Conservation (phyloP, 2,329 filamentous ascomycete genomes). For the Penicillium sp. region DNA sequence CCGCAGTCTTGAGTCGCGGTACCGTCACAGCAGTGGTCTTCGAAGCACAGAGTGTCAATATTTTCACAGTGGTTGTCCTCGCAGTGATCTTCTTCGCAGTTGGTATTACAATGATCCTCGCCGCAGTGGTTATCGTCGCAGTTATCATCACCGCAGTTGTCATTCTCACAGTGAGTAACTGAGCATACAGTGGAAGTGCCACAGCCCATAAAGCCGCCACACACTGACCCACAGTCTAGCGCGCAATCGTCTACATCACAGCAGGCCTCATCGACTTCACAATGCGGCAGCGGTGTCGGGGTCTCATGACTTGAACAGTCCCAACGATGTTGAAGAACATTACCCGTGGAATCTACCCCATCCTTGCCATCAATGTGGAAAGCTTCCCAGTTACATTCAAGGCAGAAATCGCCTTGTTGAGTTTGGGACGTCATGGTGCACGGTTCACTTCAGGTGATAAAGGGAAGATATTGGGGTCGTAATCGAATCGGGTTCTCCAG, state of each 20-base stretch:
- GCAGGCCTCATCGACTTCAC: conserved; percentile 36
- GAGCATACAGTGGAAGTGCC: conserved; percentile 40
- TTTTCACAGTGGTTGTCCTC: conserved; percentile 25
- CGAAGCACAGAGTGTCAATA: conserved; percentile 39
- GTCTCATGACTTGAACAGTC: conserved; percentile 31
- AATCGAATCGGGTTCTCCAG: conserved; percentile 1
- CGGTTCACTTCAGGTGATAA: conserved; percentile 8
- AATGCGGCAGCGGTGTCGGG: conserved; percentile 25
- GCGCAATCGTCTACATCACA: conserved; percentile 40
- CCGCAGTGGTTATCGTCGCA: conserved; percentile 3
- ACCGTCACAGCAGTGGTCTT: conserved; percentile 36
- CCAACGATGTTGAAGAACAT: conserved; percentile 27
- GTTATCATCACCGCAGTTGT: conserved; percentile 22
- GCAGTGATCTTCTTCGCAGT: conserved; percentile 1
- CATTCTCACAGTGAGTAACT: conserved; percentile 30
- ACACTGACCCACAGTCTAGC: conserved; percentile 39
- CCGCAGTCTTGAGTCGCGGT: conserved; percentile 25
- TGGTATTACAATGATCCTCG: conserved; percentile 1
- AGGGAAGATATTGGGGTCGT: neutral
- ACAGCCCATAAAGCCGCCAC: conserved; percentile 43
- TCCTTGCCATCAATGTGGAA: conserved; percentile 37
- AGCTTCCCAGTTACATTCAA: conserved; percentile 43
- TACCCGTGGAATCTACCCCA: conserved; percentile 22
- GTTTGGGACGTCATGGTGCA: conserved; percentile 34
- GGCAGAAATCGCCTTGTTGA: conserved; percentile 36